phyloP scores from a whole-genome alignment of 164 flowering plant genomes.

The Vitis rupestris region DNA sequence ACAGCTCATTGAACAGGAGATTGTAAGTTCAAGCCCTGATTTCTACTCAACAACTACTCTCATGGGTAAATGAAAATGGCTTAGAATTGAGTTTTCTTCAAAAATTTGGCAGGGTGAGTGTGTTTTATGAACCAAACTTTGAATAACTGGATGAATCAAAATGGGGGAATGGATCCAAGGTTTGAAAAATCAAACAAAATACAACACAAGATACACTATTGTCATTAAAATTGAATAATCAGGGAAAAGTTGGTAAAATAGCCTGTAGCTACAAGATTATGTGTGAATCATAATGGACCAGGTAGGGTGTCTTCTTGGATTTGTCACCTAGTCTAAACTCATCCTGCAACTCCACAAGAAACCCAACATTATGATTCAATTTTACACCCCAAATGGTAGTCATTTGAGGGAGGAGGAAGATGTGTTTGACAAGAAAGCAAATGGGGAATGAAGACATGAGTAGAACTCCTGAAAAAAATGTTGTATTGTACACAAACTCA shows the following conservation, averaged over 20 bases:
- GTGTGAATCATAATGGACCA: background rate
- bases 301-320: background rate
- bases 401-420: background rate
- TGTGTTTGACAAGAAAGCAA: background rate
- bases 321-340: background rate
- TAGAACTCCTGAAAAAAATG: slow-evolving; percentile 13
- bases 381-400: slow-evolving; percentile 14
- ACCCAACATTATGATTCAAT: background rate
- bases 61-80: too few relatives aligned
- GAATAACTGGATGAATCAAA: too few relatives aligned
- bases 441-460: background rate
- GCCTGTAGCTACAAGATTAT: background rate
- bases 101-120: too few relatives aligned
- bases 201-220: too few relatives aligned
- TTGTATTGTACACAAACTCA: slow-evolving; percentile 22
- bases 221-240: background rate
- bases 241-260: background rate
- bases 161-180: too few relatives aligned
- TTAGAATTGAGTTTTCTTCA: too few relatives aligned
- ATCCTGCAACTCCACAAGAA: background rate
- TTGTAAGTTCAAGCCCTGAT: too few relatives aligned
- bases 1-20: too few relatives aligned
- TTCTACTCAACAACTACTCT: too few relatives aligned
- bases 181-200: too few relatives aligned
- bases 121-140: too few relatives aligned